Evolutionary conservation across 2,329 filamentous ascomycete genomes (phyloP).

Genomic region (Cordyceps militaris): DNA sequence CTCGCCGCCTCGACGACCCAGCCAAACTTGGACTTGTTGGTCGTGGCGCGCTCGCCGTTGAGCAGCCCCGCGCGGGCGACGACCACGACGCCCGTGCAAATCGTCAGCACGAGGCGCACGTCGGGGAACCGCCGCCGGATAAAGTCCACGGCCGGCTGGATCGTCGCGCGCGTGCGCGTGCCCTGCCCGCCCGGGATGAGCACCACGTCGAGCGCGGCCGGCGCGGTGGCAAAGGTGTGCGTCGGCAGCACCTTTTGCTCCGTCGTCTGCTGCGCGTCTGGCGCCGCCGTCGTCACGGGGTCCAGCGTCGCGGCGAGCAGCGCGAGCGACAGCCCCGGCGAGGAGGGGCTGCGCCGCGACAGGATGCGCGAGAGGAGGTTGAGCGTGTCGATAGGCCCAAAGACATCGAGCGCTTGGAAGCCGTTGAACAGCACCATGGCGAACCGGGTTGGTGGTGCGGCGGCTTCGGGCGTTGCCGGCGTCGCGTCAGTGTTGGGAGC

Average conservation of each 20-base stretch:
- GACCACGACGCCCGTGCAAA: conserved; percentile 51
- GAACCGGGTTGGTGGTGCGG: neutral
- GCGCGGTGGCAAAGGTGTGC: conserved; percentile 44
- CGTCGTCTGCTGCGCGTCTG: neutral
- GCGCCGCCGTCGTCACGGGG: neutral
- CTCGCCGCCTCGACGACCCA: conserved; percentile 23
- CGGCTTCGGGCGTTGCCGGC: neutral
- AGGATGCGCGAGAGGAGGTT: neutral
- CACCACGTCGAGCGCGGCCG: conserved; percentile 29
- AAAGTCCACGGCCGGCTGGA: conserved; percentile 31
- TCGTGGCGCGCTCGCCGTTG: conserved; percentile 47
- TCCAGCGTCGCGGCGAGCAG: neutral
- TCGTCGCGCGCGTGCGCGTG: conserved; percentile 39
- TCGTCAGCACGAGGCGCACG: conserved; percentile 43
- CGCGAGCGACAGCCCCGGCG: neutral
- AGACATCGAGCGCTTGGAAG: neutral
- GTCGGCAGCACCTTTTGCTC: conserved; percentile 24
- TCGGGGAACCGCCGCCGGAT: conserved; percentile 30
- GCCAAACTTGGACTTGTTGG: conserved; percentile 46
- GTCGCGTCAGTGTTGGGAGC: neutral
- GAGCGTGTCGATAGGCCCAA: neutral
- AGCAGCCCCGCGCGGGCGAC: conserved; percentile 45
- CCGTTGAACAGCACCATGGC: neutral
- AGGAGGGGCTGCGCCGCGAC: too few relatives aligned
- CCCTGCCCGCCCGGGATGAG: conserved; percentile 56